These are phyloP conservation scores for Protomyces arabidopsidicola DNA, from an alignment of 1,139 yeast species.

Conservation along the genomic window DNA sequence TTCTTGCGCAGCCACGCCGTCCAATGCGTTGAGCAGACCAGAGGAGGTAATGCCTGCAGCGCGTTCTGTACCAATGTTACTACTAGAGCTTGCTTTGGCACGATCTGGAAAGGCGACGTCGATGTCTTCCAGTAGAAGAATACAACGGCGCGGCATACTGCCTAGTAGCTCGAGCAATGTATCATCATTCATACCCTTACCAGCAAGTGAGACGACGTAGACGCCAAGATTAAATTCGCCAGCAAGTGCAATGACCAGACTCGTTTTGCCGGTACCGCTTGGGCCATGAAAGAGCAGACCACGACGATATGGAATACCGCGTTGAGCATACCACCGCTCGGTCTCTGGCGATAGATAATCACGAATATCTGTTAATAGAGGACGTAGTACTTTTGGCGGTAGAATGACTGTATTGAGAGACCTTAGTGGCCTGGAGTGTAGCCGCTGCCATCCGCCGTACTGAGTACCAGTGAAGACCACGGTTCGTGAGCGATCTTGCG, in stretches of 20 bases:
- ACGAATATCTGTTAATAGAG: constrained; percentile 63
- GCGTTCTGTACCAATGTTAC: constrained; percentile 55
- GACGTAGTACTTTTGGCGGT: constrained; percentile 66
- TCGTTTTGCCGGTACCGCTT: constrained; percentile 96
- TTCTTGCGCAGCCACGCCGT: constrained; percentile 98
- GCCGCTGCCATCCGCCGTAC: constrained; percentile 24
- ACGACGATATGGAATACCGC: constrained; percentile 96
- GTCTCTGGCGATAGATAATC: constrained; percentile 65
- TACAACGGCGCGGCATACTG: constrained; percentile 85
- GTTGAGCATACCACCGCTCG: constrained; percentile 81
- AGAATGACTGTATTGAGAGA: constrained; percentile 77
- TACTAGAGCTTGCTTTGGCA: constrained; percentile 36
- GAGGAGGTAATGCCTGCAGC: constrained; percentile 79
- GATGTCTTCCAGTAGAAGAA: constrained; percentile 79
- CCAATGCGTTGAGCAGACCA: constrained; percentile 86
- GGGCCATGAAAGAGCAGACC: constrained; percentile 95
- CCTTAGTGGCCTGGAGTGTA: constrained; percentile 65
- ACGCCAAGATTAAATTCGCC: constrained; percentile 94
- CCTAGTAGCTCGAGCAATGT: constrained; percentile 90
- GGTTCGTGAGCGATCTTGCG: constrained; percentile 20
- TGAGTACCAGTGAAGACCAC: constrained; percentile 18
- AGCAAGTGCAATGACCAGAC: constrained; percentile 91
- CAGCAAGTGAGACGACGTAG: constrained; percentile 84
- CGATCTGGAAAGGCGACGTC: constrained; percentile 93
- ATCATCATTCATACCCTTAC: constrained; percentile 88